Evolutionary conservation across 805 yeast genomes (phyloP), one percentile per base, ranked within the genome.

Genomic region (Kuraishia molischiana): DNA sequence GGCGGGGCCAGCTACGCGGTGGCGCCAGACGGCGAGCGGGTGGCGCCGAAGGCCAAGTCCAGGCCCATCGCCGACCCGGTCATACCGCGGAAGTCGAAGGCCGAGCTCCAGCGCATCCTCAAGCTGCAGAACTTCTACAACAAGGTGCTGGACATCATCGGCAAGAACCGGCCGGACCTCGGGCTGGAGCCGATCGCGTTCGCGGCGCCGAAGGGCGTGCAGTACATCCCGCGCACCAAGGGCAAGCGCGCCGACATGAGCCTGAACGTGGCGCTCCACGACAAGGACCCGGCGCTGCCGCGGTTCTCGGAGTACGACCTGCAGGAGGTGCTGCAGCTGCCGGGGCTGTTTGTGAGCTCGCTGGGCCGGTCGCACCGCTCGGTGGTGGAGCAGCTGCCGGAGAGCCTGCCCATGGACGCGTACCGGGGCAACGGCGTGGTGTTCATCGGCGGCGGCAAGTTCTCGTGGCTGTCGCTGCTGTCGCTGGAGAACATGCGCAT

Each of bases 381-480:
- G 32, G 71, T 75, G 14, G 66, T 72, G 17, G 51, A 53, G 2
- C 59, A 56, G 24, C 50, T 80, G 52, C 61, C 61, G 5, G 19
- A 21, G 3, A 6, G 24, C 11, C 49, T 47, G 33, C 75, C 75
- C 0, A 66, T 59, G 31, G 49, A 51, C 13, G 44, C 68, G 10
- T 72, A 70, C 49, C 19, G 40, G 5, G 77, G 79, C 1, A 61
- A 69, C 40, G 90, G 89, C 5, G 74, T 79, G 20, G 79, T 81
- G 0, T 73, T 74, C 40, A 78, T 81, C 34, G 90, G 85, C n/a
- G 90, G 90, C 35, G 85, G 85, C 3, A 67, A 66, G 41, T 81
- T 73, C 48, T 77, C 83, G 35, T 72, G 84, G 73, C 56, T 81
- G 20, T 64, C 82, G 1, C 56, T 78, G 20, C 51, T 77, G 4